Conservation (phyloP, 768 basidiomycete species). For the Panellus pusillus region DNA sequence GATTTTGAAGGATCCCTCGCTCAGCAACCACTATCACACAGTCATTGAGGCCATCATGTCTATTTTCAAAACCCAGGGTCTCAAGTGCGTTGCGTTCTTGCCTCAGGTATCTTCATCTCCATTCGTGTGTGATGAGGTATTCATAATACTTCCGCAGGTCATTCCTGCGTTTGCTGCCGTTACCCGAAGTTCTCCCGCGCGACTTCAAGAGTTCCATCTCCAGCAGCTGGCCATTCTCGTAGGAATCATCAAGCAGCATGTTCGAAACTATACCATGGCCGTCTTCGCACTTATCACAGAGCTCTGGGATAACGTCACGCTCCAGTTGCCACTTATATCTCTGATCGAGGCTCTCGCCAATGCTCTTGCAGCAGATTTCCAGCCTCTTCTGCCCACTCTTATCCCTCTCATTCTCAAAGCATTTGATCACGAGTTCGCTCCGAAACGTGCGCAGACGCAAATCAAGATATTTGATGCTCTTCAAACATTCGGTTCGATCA, state of each 20-base stretch:
- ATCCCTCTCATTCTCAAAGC: constrained; percentile 88
- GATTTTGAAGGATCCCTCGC: constrained; percentile 85
- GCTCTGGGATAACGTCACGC: constrained; percentile 80
- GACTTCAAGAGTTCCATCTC: constrained; percentile 89
- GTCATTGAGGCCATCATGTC: constrained; percentile 98
- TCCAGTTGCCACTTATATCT: constrained; percentile 90
- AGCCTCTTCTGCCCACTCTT: constrained; percentile 89
- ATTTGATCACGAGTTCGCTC: constrained; percentile 84
- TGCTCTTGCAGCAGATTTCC: constrained; percentile 95
- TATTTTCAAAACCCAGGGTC: constrained; percentile 96
- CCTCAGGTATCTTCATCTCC: constrained; percentile 64
- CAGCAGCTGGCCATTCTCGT: constrained; percentile 95
- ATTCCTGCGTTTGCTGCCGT: constrained; percentile 93
- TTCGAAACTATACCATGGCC: constrained; percentile 86
- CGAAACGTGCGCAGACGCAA: constrained; percentile 75
- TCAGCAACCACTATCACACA: constrained; percentile 84
- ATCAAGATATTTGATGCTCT: constrained; percentile 94
- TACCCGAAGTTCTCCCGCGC: constrained; percentile 76
- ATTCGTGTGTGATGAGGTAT: constrained; percentile 2
- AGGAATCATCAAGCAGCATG: constrained; percentile 95
- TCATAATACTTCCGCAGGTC: constrained; percentile 50
- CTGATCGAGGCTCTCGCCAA: constrained; percentile 91
- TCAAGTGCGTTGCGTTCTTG: constrained; percentile 94
- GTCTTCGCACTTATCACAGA: constrained; percentile 85
- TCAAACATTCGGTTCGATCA: constrained; percentile 91